Conservation (phyloP, 345 rosid genomes). For the Iberis pinnata region DNA sequence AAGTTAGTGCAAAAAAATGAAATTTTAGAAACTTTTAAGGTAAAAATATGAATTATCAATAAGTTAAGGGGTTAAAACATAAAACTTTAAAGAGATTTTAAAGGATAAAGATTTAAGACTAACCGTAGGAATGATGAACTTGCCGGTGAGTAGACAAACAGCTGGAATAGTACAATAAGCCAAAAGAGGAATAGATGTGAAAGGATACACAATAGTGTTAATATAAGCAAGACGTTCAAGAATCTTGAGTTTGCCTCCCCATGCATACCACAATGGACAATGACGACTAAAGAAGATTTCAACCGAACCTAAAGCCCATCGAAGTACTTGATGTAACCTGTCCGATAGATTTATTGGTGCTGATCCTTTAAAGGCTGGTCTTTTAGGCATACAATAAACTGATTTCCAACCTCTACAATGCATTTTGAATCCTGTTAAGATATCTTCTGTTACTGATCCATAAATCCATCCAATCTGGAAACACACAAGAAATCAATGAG, state of each 20-base stretch:
- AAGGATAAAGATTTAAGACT: slow-evolving; percentile 12
- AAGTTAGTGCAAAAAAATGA: not conserved
- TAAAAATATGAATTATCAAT: not conserved
- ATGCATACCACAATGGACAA: slow-evolving; percentile 92
- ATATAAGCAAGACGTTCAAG: slow-evolving; percentile 85
- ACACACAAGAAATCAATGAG: not conserved
- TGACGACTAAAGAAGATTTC: slow-evolving; percentile 95
- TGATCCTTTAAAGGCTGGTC: slow-evolving; percentile 89
- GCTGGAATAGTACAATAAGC: slow-evolving; percentile 94
- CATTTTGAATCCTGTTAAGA: slow-evolving; percentile 87
- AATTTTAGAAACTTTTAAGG: too few species aligned
- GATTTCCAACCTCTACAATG: slow-evolving; percentile 99
- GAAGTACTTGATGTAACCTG: slow-evolving; percentile 82
- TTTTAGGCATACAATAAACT: slow-evolving; percentile 71
- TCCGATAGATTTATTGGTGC: slow-evolving; percentile 95
- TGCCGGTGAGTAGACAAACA: slow-evolving; percentile 91
- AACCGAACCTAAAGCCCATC: slow-evolving; percentile 96
- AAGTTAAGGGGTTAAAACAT: not conserved
- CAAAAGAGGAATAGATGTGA: slow-evolving; percentile 89
- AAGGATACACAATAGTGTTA: slow-evolving; percentile 87
- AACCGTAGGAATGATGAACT: slow-evolving; percentile 88
- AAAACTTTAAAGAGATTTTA: not conserved
- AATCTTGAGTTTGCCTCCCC: slow-evolving; percentile 84
- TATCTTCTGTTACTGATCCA: slow-evolving; percentile 89
- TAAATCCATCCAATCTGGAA: slow-evolving; percentile 93